Percentiles rank a stretch among this genome's conserved stretches.
These are phyloP conservation scores for Eutypa lata DNA, from an alignment of 2,329 filamentous ascomycete genomes.

Conservation along the genomic window DNA sequence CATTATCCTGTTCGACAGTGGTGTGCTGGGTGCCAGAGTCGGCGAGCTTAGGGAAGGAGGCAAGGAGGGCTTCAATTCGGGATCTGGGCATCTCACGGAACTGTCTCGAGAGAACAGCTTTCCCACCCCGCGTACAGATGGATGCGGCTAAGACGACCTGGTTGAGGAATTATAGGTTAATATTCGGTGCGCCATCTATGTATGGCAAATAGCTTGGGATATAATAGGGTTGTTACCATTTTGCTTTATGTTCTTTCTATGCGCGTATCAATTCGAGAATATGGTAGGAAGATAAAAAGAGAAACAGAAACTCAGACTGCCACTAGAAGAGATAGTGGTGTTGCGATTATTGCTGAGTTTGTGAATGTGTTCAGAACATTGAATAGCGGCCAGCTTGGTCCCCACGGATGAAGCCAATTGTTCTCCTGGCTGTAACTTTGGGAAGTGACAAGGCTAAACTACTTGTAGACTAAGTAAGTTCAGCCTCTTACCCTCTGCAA, in stretches of 20 bases:
- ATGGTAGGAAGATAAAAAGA: background rate
- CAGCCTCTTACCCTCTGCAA: too few relatives aligned
- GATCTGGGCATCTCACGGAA: slow-evolving; percentile 98
- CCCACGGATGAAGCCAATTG: background rate
- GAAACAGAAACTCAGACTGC: background rate
- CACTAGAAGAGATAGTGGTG: background rate
- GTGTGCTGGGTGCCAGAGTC: slow-evolving; percentile 96
- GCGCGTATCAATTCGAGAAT: background rate
- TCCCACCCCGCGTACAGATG: slow-evolving; percentile 97
- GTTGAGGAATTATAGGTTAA: slow-evolving; percentile 15
- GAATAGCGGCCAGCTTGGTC: background rate
- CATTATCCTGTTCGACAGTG: slow-evolving; percentile 97
- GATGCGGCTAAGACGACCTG: slow-evolving; percentile 98
- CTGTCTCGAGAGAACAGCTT: slow-evolving; percentile 95
- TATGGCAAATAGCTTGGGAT: too few relatives aligned
- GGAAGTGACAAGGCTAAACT: background rate
- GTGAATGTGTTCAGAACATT: background rate
- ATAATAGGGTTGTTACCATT: background rate
- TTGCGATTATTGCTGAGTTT: background rate
- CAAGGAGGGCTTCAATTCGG: slow-evolving; percentile 91
- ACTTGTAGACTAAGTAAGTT: too few relatives aligned
- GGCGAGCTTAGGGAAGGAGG: slow-evolving; percentile 95
- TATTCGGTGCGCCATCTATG: background rate
- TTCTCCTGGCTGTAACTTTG: background rate
- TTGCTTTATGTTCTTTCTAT: background rate